Percentiles rank a stretch among this genome's conserved stretches.
Conservation (phyloP, 2,329 filamentous ascomycete species). For the Penicillium sp. region DNA sequence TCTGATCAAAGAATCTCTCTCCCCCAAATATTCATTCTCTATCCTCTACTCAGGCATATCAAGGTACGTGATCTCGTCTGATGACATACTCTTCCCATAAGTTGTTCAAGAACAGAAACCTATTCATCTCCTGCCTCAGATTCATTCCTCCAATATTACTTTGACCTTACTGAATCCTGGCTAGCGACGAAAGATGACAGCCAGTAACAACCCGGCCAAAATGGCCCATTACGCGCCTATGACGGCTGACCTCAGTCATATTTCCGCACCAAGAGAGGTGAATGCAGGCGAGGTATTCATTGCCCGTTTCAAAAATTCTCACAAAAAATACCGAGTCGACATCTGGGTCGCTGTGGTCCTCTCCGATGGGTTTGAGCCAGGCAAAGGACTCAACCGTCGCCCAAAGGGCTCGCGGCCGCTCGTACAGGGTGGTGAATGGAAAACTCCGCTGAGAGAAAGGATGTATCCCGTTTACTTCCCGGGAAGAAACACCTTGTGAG, state of each 20-base stretch:
- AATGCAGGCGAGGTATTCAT: constrained; percentile 6
- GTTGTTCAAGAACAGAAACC: no score
- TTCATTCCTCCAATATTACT: no score
- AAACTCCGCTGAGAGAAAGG: constrained; percentile 2
- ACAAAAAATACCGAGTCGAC: constrained; percentile 5
- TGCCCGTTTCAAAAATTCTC: constrained; percentile 13
- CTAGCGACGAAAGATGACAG: no score
- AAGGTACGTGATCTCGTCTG: neutral
- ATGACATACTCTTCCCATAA: no score
- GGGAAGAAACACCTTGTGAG: constrained; percentile 17
- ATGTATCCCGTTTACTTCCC: constrained; percentile 14
- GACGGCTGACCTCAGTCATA: neutral
- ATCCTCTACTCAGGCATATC: neutral
- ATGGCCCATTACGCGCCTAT: constrained; percentile 1
- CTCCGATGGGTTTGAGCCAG: constrained; percentile 1
- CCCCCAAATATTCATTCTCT: neutral
- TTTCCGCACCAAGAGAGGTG: neutral
- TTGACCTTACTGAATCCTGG: no score
- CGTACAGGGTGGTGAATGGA: constrained; percentile 2
- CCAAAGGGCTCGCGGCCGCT: constrained; percentile 2
- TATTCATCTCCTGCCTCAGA: neutral
- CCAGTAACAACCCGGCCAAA: neutral
- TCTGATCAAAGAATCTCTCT: neutral
- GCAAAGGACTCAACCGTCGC: constrained; percentile 2
- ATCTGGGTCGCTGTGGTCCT: constrained; percentile 14